Evolutionary conservation across 306 rosid species (phyloP), one percentile per base, ranked within the genome.

Genomic region (Prunus davidiana): DNA sequence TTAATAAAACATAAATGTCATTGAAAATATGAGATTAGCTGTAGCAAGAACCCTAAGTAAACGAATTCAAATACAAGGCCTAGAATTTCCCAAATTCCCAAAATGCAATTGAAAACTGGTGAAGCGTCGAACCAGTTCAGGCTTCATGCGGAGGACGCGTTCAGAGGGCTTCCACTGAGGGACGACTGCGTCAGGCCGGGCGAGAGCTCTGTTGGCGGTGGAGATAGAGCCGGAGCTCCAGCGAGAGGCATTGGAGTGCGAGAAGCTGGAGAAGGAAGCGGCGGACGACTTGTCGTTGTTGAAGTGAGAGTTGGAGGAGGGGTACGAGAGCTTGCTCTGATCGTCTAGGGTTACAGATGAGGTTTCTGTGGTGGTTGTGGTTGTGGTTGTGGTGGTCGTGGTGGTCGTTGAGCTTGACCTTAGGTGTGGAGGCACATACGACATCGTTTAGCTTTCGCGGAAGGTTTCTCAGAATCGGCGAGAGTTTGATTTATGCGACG

Each of bases 401-500:
- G 91, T 76, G 72, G 90, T 50, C 55, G 88, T 80, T 62, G 93
- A 77, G 82, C 61, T 69, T 1, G 88, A 81, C 62, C 97, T 85
- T 46, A 88, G 87, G 85, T 87, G 97, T 6, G 97, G 97, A 73
- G 97, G 97, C 25, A 89, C 93, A 60, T 92, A 92, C 86, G 97
- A 90, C 97, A 92, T 92, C 86, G 93, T 87, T 86, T 80, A 5
- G 60, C 60, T 43, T 20, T 30, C 41, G 52, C 51, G 77, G 15
- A 22, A 61, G 60, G 38, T 16, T 64, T 79, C 38, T 28, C 18
- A 14, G 13, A 32, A 70, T 54, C 25, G 60, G 72, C 32, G 50
- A 43, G 69, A 72, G 72, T 28, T 30, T 19, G 45, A 73, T 60
- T 45, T 45, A 51, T 16, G 67, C 57, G 57, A 52, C 76, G 68